Evolutionary conservation across 2,329 filamentous ascomycete genomes (phyloP), one percentile per base, ranked within the genome.

Genomic region (Alternaria ventricosa): DNA sequence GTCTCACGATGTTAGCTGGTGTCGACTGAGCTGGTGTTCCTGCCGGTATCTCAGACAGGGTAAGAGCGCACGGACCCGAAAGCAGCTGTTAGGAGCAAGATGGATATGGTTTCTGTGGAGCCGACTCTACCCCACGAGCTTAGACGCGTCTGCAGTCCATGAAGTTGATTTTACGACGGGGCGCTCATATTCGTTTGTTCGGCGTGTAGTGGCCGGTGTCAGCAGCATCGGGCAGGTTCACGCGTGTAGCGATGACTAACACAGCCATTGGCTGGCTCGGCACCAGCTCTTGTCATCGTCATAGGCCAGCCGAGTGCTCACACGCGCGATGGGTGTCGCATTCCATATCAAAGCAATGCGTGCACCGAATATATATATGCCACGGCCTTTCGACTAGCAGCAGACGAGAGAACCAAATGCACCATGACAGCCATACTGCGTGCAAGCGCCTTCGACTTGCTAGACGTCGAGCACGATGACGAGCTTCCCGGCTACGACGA

Each of bases 401-500:
- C 15, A 33, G 5, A 18, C 36, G 47, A 55, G 47, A 55, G 11
- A 61, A 60, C 59, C 47, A 51, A 55, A 62, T 54, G 36, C 53
- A 61, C 45, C 49, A 75, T 75, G 73, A 47, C 65, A 18, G 50
- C 63, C 25, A 51, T 56, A 49, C 64, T 63, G 63, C 72, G 64
- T 49, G 50, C 71, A 23, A 59, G 63, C 22, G 54, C 65, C 3
- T 64, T 71, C 45, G 66, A 71, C 43, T 51, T 33, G 18, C 23
- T 74, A 15, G 63, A 61, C 6, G 62, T 60, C 13, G 54, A 64
- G 4, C 65, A 63, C 36, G 72, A 75, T 18, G 73, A 77, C 41
- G 71, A 75, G 46, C 64, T 76, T 20, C 74, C 74, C 18, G 63
- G 66, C 57, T 77, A 77, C 53, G 66, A 72, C 50, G 70, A 74